These are phyloP conservation scores for Aspergillus sp. DNA, from an alignment of 2,329 filamentous ascomycete species.

Conservation along the genomic window DNA sequence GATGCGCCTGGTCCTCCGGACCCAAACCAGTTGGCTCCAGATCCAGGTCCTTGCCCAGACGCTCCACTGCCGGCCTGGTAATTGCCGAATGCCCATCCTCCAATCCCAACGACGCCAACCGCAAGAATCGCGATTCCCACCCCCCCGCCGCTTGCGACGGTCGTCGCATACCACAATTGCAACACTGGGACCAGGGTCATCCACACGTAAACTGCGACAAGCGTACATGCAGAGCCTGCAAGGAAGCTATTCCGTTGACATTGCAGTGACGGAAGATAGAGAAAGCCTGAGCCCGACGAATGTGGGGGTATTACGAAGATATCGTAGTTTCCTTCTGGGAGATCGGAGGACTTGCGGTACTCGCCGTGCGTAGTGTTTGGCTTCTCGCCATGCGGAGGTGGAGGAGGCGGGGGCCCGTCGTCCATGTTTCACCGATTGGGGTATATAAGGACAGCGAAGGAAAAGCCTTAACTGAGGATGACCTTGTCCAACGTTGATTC, in stretches of 20 bases:
- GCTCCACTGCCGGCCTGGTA: slow-evolving; percentile 48
- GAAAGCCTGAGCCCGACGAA: slow-evolving; percentile 81
- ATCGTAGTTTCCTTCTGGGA: slow-evolving; percentile 90
- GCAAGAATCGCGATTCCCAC: slow-evolving; percentile 72
- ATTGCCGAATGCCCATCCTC: slow-evolving; percentile 74
- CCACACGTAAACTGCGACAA: slow-evolving; percentile 72
- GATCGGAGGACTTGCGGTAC: slow-evolving; percentile 51
- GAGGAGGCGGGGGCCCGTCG: slow-evolving; percentile 64
- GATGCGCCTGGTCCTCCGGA: slow-evolving; percentile 7
- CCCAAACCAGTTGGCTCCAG: slow-evolving; percentile 21
- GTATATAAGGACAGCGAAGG: background rate
- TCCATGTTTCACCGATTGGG: slow-evolving; percentile 29
- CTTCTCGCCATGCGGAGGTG: slow-evolving; percentile 80
- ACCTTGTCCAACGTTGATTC: background rate
- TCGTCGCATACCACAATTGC: slow-evolving; percentile 69
- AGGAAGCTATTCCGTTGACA: slow-evolving; percentile 88
- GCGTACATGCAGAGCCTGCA: slow-evolving; percentile 76
- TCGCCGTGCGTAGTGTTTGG: slow-evolving; percentile 63
- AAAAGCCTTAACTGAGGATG: background rate
- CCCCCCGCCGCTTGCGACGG: slow-evolving; percentile 71
- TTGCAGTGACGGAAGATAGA: slow-evolving; percentile 88
- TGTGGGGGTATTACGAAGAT: slow-evolving; percentile 96
- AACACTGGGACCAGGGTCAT: slow-evolving; percentile 71
- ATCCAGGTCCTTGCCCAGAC: slow-evolving; percentile 23
- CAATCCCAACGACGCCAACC: slow-evolving; percentile 72